These are phyloP conservation scores for Bjerkandera adusta DNA, from an alignment of 1,284 basidiomycete genomes.

Conservation along the genomic window DNA sequence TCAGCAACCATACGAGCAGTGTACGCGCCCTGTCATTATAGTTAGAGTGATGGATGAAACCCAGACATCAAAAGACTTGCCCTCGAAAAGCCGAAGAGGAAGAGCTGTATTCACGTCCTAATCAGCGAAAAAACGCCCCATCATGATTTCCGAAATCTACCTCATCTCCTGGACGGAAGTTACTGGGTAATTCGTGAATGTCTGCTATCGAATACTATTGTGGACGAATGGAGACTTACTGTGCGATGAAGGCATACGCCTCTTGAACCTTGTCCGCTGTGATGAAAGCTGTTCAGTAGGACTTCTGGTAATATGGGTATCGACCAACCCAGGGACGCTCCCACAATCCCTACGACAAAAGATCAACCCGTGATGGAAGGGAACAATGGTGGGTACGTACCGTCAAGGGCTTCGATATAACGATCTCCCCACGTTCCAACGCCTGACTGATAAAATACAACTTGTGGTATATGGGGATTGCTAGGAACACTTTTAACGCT, in stretches of 20 bases:
- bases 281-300: conserved; percentile 9
- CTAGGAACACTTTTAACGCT: conserved; percentile 23
- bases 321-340: conserved; percentile 50
- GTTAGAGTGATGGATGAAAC: conserved; percentile 2
- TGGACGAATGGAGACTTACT: conserved; percentile 43
- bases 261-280: conserved; percentile 69
- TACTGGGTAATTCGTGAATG: conserved; percentile 36
- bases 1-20: conserved; percentile 68
- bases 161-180: conserved; percentile 69
- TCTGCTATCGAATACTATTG: neutral
- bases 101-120: conserved; percentile 43
- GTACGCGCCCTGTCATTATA: conserved; percentile 72
- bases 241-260: conserved; percentile 70
- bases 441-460: conserved; percentile 72
- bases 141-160: conserved; percentile 31
- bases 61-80: conserved; percentile 32
- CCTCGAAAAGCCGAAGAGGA: conserved; percentile 72
- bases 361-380: conserved; percentile 2
- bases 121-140: neutral
- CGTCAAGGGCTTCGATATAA: conserved; percentile 49
- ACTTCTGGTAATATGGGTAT: neutral
- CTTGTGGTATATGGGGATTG: conserved; percentile 50
- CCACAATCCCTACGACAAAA: conserved; percentile 56
- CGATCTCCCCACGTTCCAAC: conserved; percentile 51
- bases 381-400: conserved; percentile 18